These are phyloP conservation scores for Rhododendron kiyosumense DNA, from an alignment of 148 eudicot genomes.

Conservation along the genomic window DNA sequence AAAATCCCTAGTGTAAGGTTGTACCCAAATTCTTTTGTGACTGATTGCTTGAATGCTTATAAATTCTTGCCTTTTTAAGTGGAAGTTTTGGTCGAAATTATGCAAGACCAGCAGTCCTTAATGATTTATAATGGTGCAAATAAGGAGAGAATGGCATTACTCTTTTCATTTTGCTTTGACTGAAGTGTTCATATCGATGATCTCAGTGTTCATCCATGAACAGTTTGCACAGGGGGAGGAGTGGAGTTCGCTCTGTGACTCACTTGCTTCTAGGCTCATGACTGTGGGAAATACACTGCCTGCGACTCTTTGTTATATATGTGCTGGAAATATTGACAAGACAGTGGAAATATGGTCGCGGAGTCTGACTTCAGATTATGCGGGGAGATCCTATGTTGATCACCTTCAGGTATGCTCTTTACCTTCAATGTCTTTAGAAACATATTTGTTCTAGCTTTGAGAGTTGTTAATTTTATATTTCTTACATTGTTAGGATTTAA, in stretches of 20 bases:
- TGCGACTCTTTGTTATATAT: conserved; percentile 89
- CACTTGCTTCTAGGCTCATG: conserved; percentile 87
- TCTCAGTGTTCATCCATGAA: conserved; percentile 10
- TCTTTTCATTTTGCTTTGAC: background rate
- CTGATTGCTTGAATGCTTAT: background rate
- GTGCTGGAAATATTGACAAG: conserved; percentile 94
- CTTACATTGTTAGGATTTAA: conserved; percentile 55
- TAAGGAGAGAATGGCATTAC: background rate
- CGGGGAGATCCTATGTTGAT: conserved; percentile 76
- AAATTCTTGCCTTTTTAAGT: background rate
- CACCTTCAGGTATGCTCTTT: conserved; percentile 65
- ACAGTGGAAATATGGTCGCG: conserved; percentile 91
- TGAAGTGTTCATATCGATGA: background rate
- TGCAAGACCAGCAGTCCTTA: background rate
- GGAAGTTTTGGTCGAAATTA: background rate
- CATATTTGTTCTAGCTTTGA: background rate
- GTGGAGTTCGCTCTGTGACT: conserved; percentile 80
- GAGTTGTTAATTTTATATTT: background rate
- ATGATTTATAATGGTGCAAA: background rate
- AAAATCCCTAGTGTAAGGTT: background rate
- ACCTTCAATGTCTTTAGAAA: background rate
- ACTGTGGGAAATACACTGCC: conserved; percentile 69
- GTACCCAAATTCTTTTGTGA: background rate
- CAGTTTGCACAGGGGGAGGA: conserved; percentile 92
- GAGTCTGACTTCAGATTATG: conserved; percentile 51